phyloP scores from a whole-genome alignment of 352 stramenopile genomes.

The Pythium sp. region DNA sequence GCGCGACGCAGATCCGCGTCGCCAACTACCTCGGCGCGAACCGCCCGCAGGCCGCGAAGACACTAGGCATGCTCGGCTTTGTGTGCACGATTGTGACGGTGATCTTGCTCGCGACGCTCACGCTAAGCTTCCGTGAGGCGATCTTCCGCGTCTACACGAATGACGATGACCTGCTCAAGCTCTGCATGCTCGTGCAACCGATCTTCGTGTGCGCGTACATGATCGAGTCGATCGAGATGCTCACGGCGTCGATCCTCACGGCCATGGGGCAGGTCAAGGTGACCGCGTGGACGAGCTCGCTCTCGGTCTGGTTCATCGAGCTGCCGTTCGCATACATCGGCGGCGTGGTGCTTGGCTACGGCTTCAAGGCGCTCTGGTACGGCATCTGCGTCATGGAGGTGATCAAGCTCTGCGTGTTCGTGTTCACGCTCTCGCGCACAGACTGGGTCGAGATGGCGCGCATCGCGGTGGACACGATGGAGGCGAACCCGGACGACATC shows the following conservation, averaged over 20 bases:
- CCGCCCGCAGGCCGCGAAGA: conserved; percentile 58
- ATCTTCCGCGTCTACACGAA: conserved; percentile 52
- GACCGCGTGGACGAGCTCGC: conserved; percentile 36
- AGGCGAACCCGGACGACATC: conserved; percentile 30
- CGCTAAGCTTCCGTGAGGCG: conserved; percentile 28
- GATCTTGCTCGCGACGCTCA: conserved; percentile 32
- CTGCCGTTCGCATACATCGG: conserved; percentile 47
- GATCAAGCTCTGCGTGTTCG: conserved; percentile 39
- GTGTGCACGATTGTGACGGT: conserved; percentile 53
- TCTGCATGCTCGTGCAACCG: conserved; percentile 44
- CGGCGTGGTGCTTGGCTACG: conserved; percentile 37
- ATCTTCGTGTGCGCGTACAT: conserved; percentile 50
- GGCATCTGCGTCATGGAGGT: conserved; percentile 44
- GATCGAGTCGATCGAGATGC: conserved; percentile 53
- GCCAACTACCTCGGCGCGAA: conserved; percentile 75
- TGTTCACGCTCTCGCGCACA: conserved; percentile 30
- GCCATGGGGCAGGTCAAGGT: conserved; percentile 58
- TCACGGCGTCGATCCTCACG: conserved; percentile 40
- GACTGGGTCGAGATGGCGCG: conserved; percentile 47
- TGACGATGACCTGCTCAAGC: conserved; percentile 41
- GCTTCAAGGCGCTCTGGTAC: conserved; percentile 48
- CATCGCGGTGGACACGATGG: conserved; percentile 38
- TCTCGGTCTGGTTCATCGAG: conserved; percentile 50
- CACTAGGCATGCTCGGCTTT: conserved; percentile 61
- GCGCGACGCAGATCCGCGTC: conserved; percentile 72